Conservation (phyloP, 192 early-diverging fungal genomes). For the Linnemannia hyalina region DNA sequence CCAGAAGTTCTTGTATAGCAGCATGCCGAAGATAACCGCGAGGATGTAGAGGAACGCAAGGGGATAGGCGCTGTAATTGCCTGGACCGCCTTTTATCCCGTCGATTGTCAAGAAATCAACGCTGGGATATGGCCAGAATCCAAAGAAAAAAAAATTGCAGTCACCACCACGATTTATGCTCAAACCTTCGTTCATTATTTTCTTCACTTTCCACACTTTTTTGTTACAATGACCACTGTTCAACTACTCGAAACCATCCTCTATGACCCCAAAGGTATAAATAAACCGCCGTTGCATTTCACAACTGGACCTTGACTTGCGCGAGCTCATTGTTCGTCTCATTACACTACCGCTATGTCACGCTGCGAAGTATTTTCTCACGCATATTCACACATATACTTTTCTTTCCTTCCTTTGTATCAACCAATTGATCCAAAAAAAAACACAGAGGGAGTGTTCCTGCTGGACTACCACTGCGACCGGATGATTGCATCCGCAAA, state of each 20-base stretch:
- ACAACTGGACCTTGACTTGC: too few relatives aligned
- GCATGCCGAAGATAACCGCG: too few relatives aligned
- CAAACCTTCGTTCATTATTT: neutral
- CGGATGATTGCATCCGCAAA: constrained; percentile 54
- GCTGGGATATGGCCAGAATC: neutral
- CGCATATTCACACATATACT: neutral
- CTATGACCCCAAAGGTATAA: constrained; percentile 45
- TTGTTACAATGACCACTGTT: constrained; percentile 15
- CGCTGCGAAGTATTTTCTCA: neutral
- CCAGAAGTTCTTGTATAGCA: too few relatives aligned
- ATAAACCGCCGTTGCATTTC: neutral
- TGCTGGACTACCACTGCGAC: constrained; percentile 42
- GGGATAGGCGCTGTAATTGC: too few relatives aligned
- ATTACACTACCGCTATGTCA: neutral
- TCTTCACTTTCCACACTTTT: neutral
- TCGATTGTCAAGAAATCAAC: too few relatives aligned
- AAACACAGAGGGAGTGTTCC: constrained; percentile 38
- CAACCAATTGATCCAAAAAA: neutral
- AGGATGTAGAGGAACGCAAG: too few relatives aligned
- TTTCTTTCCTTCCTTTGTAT: neutral
- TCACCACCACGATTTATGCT: neutral
- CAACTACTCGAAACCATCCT: constrained; percentile 50
- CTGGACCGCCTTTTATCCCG: too few relatives aligned
- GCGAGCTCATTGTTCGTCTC: too few relatives aligned
- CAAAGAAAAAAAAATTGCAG: neutral